Evolutionary conservation across 495 filamentous ascomycete species (phyloP).

Genomic region (Neurospora cerealis): DNA sequence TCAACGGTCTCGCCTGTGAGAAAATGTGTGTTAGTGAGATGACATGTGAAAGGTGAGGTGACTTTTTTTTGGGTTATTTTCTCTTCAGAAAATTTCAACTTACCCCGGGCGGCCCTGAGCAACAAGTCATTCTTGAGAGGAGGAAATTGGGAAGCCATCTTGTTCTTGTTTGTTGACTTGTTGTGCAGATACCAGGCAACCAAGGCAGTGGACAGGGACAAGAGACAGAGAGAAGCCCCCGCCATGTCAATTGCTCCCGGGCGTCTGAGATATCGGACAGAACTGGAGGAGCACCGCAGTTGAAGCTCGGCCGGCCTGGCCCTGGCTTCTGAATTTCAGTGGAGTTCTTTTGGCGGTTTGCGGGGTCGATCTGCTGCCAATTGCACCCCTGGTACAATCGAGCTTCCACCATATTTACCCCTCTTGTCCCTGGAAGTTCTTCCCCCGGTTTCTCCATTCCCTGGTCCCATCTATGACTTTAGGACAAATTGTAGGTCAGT

Average conservation of each 20-base stretch:
- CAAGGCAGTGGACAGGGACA: background rate
- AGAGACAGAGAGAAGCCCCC: background rate
- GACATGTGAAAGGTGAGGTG: background rate
- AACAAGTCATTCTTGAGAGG: constrained; percentile 86
- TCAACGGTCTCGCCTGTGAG: constrained; percentile 75
- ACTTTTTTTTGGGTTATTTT: background rate
- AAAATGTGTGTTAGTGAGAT: background rate
- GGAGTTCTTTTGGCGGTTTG: background rate
- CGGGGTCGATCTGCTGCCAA: background rate
- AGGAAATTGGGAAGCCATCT: constrained; percentile 57
- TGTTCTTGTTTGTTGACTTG: background rate
- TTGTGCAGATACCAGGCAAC: background rate
- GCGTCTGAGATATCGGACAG: background rate
- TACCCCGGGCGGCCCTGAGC: constrained; percentile 80
- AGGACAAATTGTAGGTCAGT: background rate
- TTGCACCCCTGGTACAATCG: background rate
- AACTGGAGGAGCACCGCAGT: background rate
- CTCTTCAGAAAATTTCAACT: constrained; percentile 8
- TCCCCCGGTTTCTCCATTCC: background rate
- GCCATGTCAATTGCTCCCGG: too few species aligned
- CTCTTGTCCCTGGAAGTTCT: background rate
- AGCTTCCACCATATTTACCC: background rate
- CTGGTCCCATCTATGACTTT: background rate
- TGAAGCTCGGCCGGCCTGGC: background rate
- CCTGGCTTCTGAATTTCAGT: background rate